phyloP scores from a whole-genome alignment of 768 basidiomycete species.

The Suillus cothurnatus region DNA sequence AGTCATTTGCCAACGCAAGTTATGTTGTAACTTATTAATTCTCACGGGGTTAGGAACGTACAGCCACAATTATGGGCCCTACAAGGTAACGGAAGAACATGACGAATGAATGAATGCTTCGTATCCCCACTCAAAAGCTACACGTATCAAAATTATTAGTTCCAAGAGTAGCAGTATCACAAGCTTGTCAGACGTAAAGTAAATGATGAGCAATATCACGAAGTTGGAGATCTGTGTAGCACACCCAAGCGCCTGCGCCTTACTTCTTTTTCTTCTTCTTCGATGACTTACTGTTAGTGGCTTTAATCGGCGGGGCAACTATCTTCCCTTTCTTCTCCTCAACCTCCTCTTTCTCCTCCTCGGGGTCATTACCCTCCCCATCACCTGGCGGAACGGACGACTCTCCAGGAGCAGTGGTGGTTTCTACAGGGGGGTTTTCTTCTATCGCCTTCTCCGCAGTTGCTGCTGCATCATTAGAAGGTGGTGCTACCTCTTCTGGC shows the following conservation, averaged over 20 bases:
- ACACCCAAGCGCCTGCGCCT: neutral
- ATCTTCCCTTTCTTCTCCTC: slow-evolving; percentile 3
- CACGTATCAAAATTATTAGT: neutral
- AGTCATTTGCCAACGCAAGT: no score
- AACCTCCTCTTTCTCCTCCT: slow-evolving; percentile 3
- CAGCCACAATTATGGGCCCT: no score
- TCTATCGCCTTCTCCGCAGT: slow-evolving; percentile 1
- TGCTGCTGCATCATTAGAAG: neutral
- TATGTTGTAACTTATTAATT: no score
- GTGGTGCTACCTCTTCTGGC: neutral
- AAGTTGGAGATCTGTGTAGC: neutral
- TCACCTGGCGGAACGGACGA: neutral
- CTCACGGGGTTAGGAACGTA: no score
- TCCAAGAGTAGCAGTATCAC: slow-evolving; percentile 1
- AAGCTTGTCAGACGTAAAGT: neutral
- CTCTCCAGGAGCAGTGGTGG: slow-evolving; percentile 7
- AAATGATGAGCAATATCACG: neutral
- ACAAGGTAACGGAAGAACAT: neutral
- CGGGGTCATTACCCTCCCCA: slow-evolving; percentile 7
- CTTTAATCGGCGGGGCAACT: slow-evolving; percentile 3
- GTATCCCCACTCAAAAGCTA: neutral
- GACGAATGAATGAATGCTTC: neutral
- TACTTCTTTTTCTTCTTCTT: slow-evolving; percentile 20
- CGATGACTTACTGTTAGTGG: neutral
- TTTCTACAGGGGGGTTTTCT: neutral